Evolutionary conservation across 2,329 filamentous ascomycete species (phyloP).

Genomic region (Cryoendolithus antarcticus): DNA sequence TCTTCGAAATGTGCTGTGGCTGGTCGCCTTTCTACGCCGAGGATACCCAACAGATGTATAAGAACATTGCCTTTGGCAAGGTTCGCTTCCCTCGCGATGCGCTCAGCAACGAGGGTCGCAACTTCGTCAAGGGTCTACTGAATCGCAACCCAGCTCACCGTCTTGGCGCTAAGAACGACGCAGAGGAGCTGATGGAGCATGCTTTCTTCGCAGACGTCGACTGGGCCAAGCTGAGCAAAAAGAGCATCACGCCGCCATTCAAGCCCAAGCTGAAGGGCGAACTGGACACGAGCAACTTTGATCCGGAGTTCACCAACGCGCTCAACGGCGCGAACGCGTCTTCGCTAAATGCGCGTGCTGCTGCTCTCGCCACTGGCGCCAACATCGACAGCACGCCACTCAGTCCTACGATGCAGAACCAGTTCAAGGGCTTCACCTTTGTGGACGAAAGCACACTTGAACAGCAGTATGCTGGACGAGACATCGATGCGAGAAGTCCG

Average conservation of each 20-base stretch:
- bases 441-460: conserved; percentile 96
- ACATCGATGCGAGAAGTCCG: conserved; percentile 17
- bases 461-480: conserved; percentile 52
- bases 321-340: conserved; percentile 70
- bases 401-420: conserved; percentile 90
- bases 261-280: conserved; percentile 95
- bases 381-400: conserved; percentile 83
- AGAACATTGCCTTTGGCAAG: conserved; percentile 99
- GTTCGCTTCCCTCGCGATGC: conserved; percentile 93
- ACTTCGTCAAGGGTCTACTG: conserved; percentile 93
- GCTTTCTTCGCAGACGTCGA: conserved; percentile 91
- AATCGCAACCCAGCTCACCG: conserved; percentile 96
- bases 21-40: conserved; percentile 99
- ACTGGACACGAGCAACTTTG: conserved; percentile 94
- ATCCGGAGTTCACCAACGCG: conserved; percentile 95
- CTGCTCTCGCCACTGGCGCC: conserved; percentile 65
- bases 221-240: conserved; percentile 78
- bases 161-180: conserved; percentile 72
- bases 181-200: conserved; percentile 85
- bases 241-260: conserved; percentile 90
- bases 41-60: conserved; percentile 99
- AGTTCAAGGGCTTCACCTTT: conserved; percentile 97
- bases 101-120: conserved; percentile 83
- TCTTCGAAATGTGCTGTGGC: conserved; percentile 99
- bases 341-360: conserved; percentile 82